These are phyloP conservation scores for Rhododendron griersonianum DNA, from an alignment of 148 eudicot genomes.

Conservation along the genomic window DNA sequence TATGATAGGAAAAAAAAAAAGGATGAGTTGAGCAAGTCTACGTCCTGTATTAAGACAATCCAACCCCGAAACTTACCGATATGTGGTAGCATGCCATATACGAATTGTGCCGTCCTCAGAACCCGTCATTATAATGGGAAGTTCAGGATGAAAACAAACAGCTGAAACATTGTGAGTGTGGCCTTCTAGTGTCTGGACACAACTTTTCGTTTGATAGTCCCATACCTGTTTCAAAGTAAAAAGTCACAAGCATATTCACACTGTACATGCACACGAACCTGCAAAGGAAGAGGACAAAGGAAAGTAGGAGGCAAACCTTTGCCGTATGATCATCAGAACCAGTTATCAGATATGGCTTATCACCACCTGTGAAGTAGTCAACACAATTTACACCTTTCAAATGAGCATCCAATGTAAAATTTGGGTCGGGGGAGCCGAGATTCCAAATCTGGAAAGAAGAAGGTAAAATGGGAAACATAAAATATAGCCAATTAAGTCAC, in stretches of 20 bases:
- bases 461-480: not conserved
- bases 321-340: constrained; percentile 98
- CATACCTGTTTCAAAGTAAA: constrained; percentile 57
- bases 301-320: constrained; percentile 43
- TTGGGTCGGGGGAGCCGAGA: constrained; percentile 90
- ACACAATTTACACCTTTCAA: constrained; percentile 89
- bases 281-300: not conserved
- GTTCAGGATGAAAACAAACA: constrained; percentile 88
- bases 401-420: constrained; percentile 87
- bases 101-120: constrained; percentile 92
- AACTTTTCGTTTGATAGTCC: constrained; percentile 89
- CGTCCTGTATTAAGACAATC: not conserved
- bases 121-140: constrained; percentile 88
- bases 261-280: not conserved
- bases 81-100: constrained; percentile 87
- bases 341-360: constrained; percentile 79
- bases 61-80: constrained; percentile 40
- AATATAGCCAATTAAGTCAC: not conserved
- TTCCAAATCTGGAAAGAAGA: constrained; percentile 68
- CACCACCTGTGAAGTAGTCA: constrained; percentile 85
- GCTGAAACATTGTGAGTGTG: constrained; percentile 92
- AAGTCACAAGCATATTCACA: constrained; percentile 1
- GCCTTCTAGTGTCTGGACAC: constrained; percentile 91
- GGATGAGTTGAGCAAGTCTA: not conserved
- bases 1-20: not conserved